Percentiles rank a stretch among this genome's conserved stretches.
phyloP scores from a whole-genome alignment of 2,329 filamentous ascomycete genomes.

The Nemania diffusa region DNA sequence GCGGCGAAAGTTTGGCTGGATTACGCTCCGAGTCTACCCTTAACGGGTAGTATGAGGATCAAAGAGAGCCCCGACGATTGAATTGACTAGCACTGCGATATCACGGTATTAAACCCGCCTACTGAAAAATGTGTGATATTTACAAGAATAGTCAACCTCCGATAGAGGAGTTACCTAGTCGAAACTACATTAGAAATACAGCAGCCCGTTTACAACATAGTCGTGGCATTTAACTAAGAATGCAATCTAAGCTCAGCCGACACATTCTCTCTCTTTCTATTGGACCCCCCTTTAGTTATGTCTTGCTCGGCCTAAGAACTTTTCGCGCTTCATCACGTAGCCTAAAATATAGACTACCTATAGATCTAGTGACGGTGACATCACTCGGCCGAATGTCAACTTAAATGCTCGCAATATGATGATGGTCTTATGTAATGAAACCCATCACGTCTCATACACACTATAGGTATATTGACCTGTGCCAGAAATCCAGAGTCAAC shows the following conservation, averaged over 20 bases:
- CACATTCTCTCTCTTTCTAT: neutral
- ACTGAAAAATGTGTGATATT: neutral
- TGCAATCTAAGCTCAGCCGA: neutral
- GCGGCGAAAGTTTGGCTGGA: slow-evolving; percentile 42
- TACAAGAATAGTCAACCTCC: neutral
- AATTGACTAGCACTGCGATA: slow-evolving; percentile 7
- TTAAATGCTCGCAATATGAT: neutral
- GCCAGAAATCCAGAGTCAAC: neutral
- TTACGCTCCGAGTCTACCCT: slow-evolving; percentile 53
- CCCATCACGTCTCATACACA: neutral
- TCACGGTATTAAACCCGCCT: neutral
- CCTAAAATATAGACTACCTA: neutral
- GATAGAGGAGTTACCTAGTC: neutral
- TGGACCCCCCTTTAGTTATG: neutral
- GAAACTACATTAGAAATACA: neutral
- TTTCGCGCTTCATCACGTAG: neutral
- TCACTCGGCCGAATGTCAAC: neutral
- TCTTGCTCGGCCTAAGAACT: neutral
- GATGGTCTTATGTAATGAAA: neutral
- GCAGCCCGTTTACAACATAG: neutral
- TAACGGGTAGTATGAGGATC: slow-evolving; percentile 58
- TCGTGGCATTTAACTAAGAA: neutral
- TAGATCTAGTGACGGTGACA: too few relatives aligned
- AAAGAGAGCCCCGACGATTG: slow-evolving; percentile 70
- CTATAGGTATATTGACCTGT: neutral